Evolutionary conservation across 1,284 basidiomycete genomes (phyloP).

Genomic region (Moesziomyces antarcticus): DNA sequence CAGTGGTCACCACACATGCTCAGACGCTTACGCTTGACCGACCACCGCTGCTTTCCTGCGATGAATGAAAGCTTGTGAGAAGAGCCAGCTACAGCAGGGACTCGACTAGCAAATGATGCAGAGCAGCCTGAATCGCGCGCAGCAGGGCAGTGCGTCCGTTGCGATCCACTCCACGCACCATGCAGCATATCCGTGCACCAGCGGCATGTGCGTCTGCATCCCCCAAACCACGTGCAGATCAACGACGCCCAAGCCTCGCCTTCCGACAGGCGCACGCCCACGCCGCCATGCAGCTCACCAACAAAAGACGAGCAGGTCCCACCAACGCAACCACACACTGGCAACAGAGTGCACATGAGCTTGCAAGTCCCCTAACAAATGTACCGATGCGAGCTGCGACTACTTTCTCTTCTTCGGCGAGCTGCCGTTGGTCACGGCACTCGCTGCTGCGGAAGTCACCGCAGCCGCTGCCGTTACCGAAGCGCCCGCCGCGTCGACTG

Average conservation of each 20-base stretch:
- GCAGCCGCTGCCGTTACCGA: constrained; percentile 2
- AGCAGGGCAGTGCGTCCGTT: neutral
- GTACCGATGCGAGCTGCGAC: neutral
- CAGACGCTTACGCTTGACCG: too few species aligned
- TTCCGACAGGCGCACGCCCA: too few species aligned
- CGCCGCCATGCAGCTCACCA: neutral
- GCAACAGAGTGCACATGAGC: neutral
- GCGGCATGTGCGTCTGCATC: neutral
- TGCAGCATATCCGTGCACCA: neutral
- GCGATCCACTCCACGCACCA: neutral
- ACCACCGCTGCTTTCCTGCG: too few species aligned
- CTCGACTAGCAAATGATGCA: too few species aligned
- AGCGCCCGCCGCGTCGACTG: neutral
- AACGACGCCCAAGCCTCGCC: too few species aligned
- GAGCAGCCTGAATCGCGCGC: too few species aligned
- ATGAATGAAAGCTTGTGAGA: too few species aligned
- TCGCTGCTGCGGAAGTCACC: constrained; percentile 2
- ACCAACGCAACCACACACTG: neutral
- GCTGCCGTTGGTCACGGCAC: constrained; percentile 14
- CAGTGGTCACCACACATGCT: too few species aligned
- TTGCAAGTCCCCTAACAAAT: neutral
- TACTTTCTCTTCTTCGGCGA: constrained; percentile 41
- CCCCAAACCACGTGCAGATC: neutral
- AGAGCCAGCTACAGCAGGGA: too few species aligned
- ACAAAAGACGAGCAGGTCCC: neutral